Conservation (phyloP, 164 flowering plant genomes). For the Dillenia turbinata region DNA sequence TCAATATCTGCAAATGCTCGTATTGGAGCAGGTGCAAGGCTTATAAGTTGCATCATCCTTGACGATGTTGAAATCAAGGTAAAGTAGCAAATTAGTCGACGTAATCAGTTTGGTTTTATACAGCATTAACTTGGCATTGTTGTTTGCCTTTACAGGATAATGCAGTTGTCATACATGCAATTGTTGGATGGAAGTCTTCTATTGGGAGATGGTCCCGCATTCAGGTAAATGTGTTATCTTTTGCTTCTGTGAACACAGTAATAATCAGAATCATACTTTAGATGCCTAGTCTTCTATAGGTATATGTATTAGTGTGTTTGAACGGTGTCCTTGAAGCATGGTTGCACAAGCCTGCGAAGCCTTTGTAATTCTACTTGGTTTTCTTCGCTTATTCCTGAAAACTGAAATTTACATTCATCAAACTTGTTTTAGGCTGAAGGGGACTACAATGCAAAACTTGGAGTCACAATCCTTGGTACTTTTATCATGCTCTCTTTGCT, state of each 20-base stretch:
- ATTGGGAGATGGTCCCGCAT: slow-evolving; percentile 97
- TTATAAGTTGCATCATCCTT: slow-evolving; percentile 80
- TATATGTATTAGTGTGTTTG: neutral
- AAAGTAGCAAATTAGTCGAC: slow-evolving; percentile 6
- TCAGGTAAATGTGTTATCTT: slow-evolving; percentile 47
- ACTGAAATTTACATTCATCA: too few relatives aligned
- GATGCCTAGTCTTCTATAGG: neutral
- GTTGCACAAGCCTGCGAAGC: too few relatives aligned
- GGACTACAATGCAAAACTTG: slow-evolving; percentile 65
- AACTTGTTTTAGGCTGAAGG: slow-evolving; percentile 49
- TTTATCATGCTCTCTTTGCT: neutral
- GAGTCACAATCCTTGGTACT: slow-evolving; percentile 76
- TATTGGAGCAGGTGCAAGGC: slow-evolving; percentile 89
- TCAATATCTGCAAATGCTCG: slow-evolving; percentile 98
- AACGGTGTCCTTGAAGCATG: too few relatives aligned
- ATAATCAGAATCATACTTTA: neutral
- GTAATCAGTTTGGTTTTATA: neutral
- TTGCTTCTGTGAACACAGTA: neutral
- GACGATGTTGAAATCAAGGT: slow-evolving; percentile 98
- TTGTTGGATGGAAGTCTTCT: slow-evolving; percentile 97
- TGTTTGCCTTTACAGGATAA: slow-evolving; percentile 61
- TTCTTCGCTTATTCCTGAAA: too few relatives aligned
- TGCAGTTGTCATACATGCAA: slow-evolving; percentile 81
- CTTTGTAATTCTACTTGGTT: too few relatives aligned
- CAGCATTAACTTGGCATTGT: neutral